A percentile compares a stretch with the other conserved stretches of the same genome.
These are phyloP conservation scores for Olyra latifolia DNA, from an alignment of 176 grass and related monocot species.

Conservation along the genomic window DNA sequence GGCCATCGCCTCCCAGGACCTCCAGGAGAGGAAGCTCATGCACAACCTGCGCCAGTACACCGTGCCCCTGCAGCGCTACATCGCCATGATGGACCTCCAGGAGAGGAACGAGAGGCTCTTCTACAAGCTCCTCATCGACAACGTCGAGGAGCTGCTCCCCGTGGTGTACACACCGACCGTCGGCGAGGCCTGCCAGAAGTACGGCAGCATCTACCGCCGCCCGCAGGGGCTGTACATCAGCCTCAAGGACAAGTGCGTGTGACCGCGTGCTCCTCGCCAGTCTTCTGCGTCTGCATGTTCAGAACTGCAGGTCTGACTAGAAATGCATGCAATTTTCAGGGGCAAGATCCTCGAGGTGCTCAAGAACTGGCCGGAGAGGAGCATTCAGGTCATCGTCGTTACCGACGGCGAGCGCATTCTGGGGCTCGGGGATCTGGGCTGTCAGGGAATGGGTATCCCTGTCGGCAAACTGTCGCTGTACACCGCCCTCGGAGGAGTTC, in stretches of 20 bases:
- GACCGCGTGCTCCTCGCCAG: background rate
- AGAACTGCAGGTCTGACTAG: background rate
- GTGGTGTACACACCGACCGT: conserved; percentile 93
- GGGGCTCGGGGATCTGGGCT: conserved; percentile 84
- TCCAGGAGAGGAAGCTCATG: conserved; percentile 92
- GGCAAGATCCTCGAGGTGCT: conserved; percentile 94
- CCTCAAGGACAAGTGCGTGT: conserved; percentile 84
- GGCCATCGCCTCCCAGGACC: conserved; percentile 62
- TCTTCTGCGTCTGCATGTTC: background rate
- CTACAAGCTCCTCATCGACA: conserved; percentile 96
- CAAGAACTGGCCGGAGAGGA: conserved; percentile 96
- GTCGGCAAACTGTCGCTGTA: conserved; percentile 93
- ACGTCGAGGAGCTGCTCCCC: conserved; percentile 94
- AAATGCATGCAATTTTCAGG: conserved; percentile 22
- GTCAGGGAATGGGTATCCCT: conserved; percentile 99
- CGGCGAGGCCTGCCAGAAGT: conserved; percentile 98
- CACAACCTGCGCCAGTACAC: conserved; percentile 81
- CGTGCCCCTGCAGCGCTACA: conserved; percentile 82
- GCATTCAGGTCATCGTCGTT: conserved; percentile 88
- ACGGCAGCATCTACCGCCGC: conserved; percentile 74
- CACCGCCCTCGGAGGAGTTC: conserved; percentile 91
- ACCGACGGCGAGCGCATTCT: conserved; percentile 95
- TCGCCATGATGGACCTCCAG: conserved; percentile 99
- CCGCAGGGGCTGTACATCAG: conserved; percentile 94
- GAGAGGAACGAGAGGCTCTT: conserved; percentile 87